These are phyloP conservation scores for Gliomastix tumulicola DNA, from an alignment of 2,329 filamentous ascomycete genomes.

Conservation along the genomic window DNA sequence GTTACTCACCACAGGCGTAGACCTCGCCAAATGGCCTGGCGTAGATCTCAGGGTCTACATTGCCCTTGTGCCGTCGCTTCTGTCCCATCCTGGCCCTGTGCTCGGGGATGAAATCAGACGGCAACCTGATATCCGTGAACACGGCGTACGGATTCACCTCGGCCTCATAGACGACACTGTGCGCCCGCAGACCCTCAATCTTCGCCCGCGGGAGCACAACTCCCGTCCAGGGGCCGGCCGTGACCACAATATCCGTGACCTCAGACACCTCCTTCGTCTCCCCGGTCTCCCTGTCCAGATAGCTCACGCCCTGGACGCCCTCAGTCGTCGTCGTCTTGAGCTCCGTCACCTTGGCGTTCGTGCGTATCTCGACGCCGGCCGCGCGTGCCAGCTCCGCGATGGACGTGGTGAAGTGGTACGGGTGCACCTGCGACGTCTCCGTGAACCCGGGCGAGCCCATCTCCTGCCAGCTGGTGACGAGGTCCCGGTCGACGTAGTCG, in stretches of 20 bases:
- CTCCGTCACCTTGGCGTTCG: conserved; percentile 58
- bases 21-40: conserved; percentile 82
- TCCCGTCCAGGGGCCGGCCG: conserved; percentile 58
- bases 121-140: conserved; percentile 80
- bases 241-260: conserved; percentile 47
- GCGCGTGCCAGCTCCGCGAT: conserved; percentile 73
- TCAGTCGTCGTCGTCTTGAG: conserved; percentile 47
- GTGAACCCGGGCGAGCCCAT: conserved; percentile 66
- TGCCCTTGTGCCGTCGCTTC: conserved; percentile 48
- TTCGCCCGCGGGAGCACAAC: conserved; percentile 49
- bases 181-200: conserved; percentile 52
- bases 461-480: conserved; percentile 64
- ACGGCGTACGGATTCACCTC: conserved; percentile 67
- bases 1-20: conserved; percentile 72
- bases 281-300: conserved; percentile 39
- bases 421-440: conserved; percentile 91
- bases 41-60: conserved; percentile 87
- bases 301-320: conserved; percentile 55
- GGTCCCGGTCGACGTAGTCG: conserved; percentile 71
- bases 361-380: conserved; percentile 59
- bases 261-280: conserved; percentile 25
- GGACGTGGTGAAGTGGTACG: conserved; percentile 78
- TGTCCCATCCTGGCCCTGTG: conserved; percentile 39
- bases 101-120: conserved; percentile 51
- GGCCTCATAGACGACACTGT: conserved; percentile 58